Percentiles rank a stretch among this genome's conserved stretches.
Evolutionary conservation across 345 rosid genomes (phyloP).

Genomic region (Capsella bursapastoris): DNA sequence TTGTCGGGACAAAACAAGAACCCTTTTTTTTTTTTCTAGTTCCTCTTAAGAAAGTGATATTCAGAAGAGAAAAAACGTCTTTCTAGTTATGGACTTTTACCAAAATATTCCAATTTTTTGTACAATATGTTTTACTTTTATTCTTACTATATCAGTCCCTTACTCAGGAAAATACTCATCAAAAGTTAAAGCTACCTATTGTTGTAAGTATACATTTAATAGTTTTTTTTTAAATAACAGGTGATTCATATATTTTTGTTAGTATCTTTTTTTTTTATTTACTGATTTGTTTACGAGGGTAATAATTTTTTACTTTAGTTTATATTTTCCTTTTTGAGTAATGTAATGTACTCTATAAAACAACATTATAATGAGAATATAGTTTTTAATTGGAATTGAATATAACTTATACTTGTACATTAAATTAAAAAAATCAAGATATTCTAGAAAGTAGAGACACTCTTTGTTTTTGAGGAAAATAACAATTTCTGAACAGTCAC

Average conservation of each 20-base stretch:
- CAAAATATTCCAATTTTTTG: conserved; percentile 1
- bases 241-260: neutral
- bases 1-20: conserved; percentile 43
- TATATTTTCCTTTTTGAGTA: neutral
- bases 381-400: neutral
- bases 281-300: neutral
- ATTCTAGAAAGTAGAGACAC: conserved; percentile 11
- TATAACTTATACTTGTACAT: conserved; percentile 7
- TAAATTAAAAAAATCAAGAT: neutral
- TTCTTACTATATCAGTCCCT: neutral
- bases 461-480: neutral
- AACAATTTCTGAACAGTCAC: conserved; percentile 7
- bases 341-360: neutral
- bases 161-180: no score
- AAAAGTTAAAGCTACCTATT: neutral
- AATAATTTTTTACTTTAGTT: neutral
- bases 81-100: conserved; percentile 1
- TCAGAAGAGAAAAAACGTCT: neutral
- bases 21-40: neutral
- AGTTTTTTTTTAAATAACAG: neutral
- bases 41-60: conserved; percentile 1
- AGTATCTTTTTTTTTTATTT: no score
- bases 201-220: neutral
- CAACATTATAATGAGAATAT: neutral
- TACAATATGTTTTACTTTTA: neutral